These are phyloP conservation scores for Epichloe typhina DNA, from an alignment of 2,329 filamentous ascomycete species.

Conservation along the genomic window DNA sequence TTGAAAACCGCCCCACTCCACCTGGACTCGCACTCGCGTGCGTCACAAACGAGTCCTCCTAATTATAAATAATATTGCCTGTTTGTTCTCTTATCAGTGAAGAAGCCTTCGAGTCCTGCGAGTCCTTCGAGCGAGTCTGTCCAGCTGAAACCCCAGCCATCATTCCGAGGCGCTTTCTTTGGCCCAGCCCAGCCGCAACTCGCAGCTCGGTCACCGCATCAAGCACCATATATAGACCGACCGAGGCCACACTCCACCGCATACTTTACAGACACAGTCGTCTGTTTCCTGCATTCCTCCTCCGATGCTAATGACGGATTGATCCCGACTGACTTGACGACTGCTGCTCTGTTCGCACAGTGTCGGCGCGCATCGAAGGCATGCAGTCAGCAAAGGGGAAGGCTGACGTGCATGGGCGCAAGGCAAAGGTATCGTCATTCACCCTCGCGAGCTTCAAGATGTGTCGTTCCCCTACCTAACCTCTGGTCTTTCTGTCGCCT, in stretches of 20 bases:
- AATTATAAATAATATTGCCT: too few relatives aligned
- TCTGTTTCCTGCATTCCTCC: neutral
- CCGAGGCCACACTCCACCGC: neutral
- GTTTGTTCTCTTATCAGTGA: too few relatives aligned
- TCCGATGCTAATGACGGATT: neutral
- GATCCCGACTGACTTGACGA: neutral
- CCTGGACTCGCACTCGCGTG: too few relatives aligned
- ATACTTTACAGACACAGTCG: neutral
- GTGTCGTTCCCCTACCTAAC: neutral
- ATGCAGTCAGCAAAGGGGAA: conserved; percentile 43
- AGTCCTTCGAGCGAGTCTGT: too few relatives aligned
- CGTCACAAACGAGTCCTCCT: too few relatives aligned
- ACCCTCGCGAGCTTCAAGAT: too few relatives aligned
- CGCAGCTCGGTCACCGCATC: neutral
- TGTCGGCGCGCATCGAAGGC: conserved; percentile 20
- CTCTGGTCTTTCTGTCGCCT: neutral
- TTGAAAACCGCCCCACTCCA: neutral
- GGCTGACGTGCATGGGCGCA: conserved; percentile 45
- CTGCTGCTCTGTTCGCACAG: conserved; percentile 3
- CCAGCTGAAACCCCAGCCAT: too few relatives aligned
- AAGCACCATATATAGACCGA: neutral
- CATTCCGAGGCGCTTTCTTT: too few relatives aligned
- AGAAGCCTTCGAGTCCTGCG: too few relatives aligned
- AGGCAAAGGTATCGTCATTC: conserved; percentile 39
- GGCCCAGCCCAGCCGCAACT: too few relatives aligned